Evolutionary conservation across 75 land plant species (phyloP), one percentile per base, ranked within the genome.

Genomic region (Pinus taeda): DNA sequence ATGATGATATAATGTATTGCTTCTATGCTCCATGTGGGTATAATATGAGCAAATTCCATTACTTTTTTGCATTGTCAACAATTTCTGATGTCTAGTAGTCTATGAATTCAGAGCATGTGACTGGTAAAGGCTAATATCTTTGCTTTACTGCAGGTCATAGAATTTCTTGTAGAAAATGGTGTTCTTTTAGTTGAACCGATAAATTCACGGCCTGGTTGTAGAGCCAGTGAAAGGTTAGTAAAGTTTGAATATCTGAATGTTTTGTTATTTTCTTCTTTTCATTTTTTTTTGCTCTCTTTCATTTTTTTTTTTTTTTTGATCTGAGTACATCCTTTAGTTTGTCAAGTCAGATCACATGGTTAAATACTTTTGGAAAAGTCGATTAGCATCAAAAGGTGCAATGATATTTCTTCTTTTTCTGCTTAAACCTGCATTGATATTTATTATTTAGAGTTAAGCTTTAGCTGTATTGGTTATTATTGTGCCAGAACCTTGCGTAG

Each of bases 201-300:
- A n/a, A n/a, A n/a, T n/a, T n/a, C n/a, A n/a, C n/a, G n/a, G n/a
- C n/a, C n/a, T n/a, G n/a, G n/a, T 94, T 77, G 87, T 75, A 61
- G 62, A 69, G 93, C 88, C 72, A 81, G 83, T 79, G 97, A 94
- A 79, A 91, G 96, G 96, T 93, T 53, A 80, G 81, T 30, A 29
- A 33, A 20, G 21, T 8, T 15, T 49, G 9, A 29, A 9, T 59
- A 18, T 57, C 15, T 64, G 59, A 6, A 2, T 15, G 6, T 26
- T 66, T 12, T 20, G 12, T 15, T 58, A 4, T 62, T 42, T 4
- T 15, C 4, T 45, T 17, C 22, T 49, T 20, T 42, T 53, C 33
- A 7, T 45, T 45, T 29, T 22, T 11, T 42, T 53, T 70, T 29
- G 21, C 6, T 17, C 24, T 57, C 21, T 36, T 45, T 80, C 55